Base-by-base conservation (phyloP, 1,139 yeast species). In the Tardiomyces digboiensis region DNA sequence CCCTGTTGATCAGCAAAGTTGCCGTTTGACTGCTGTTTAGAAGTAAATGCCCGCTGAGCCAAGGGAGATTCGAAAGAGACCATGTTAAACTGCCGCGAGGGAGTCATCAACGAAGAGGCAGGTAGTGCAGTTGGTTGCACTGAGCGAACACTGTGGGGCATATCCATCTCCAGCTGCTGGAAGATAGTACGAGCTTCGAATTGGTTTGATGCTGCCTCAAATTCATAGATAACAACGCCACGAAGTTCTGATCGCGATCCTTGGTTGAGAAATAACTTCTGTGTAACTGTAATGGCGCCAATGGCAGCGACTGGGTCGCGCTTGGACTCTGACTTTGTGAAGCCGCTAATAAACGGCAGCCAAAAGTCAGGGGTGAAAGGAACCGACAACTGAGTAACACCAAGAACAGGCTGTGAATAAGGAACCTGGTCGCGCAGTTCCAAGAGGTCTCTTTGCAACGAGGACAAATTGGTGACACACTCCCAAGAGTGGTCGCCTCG, bases 291-390 rank as follows among this genome's bases (percentile, higher is more conserved):
- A 43, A 65, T 59, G 5, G 68, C 69, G 19, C 46, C 46, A 39
- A 60, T 56, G 14, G 64, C 64, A 1, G 64, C 57, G 40, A 55
- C 57, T 19, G 63, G 59, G 42, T 59, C 57, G 21, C 54, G 48
- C 38, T 48, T 50, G 21, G 52, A 46, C 20, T 49, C 50, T 18
- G 46, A 43, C 29, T 50, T 44, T 42, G 52, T 52, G 49, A 65
- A 58, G 8, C 68, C 67, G 22, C 53, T 53, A 37, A 65, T 51
- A 48, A 65, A 65, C 18, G 68, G 68, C 2, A 61, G 55, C 68
- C 69, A 65, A 48, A 65, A 65, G 44, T 65, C 70, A 19, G 59
- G 53, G 16, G 67, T 60, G 51, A 64, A 65, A 12, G 69, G 69
- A 16, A 66, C 54, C 36, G 43, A 51, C 13, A 65, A 52, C 41